Conservation (phyloP, 1,284 basidiomycete genomes). For the Leccinum pachyderme region DNA sequence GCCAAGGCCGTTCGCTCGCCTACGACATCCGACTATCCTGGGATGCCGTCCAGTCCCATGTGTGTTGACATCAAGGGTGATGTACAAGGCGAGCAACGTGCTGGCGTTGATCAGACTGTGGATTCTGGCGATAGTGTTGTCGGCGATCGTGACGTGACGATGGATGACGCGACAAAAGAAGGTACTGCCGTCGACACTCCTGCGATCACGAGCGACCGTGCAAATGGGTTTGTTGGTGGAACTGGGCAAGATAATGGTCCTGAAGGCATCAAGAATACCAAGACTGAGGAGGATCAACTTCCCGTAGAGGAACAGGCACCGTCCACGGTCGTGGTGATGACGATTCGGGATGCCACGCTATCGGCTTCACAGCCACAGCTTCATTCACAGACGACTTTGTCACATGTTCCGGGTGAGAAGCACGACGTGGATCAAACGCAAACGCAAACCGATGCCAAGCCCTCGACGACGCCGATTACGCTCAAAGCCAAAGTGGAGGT, state of each 20-base stretch:
- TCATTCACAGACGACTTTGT: not conserved
- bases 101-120: not conserved
- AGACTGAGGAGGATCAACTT: not conserved
- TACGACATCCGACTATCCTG: constrained; percentile 14
- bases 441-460: constrained; percentile 3
- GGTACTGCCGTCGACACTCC: not conserved
- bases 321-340: not conserved
- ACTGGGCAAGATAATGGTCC: not conserved
- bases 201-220: not conserved
- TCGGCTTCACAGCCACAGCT: not conserved
- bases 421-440: constrained; percentile 10
- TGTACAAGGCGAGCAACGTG: constrained; percentile 7
- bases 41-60: constrained; percentile 22
- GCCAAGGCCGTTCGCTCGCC: constrained; percentile 30
- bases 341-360: constrained; percentile 1
- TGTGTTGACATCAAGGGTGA: constrained; percentile 16
- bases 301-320: not conserved
- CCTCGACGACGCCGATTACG: constrained; percentile 10
- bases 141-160: constrained; percentile 13
- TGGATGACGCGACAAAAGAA: constrained; percentile 5
- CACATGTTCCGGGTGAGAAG: constrained; percentile 5
- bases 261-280: not conserved
- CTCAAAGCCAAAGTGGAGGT: constrained; percentile 36
- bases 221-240: constrained; percentile 3
- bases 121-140: not conserved